Evolutionary conservation across 106 monocot genomes (phyloP), one percentile per base, ranked within the genome.

Genomic region (Alisma plantagoaquatica): DNA sequence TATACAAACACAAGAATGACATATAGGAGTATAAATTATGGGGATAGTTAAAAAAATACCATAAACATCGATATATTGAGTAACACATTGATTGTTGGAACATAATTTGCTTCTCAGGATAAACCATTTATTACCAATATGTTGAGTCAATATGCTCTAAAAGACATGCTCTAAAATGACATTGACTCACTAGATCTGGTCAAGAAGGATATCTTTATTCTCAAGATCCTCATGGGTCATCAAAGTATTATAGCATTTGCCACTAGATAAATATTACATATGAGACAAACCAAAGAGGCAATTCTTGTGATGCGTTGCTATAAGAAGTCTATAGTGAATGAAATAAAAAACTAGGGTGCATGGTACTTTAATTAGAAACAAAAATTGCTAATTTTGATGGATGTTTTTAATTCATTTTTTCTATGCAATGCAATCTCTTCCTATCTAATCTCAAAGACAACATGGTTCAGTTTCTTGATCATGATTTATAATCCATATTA

Each of bases 381-480:
- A 67, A 46, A 75, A 11, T 71, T 86, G 10, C 43, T 79, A 53
- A 90, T 99, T 29, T 90, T 99, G 61, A 73, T 84, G 49, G 90
- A 90, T 70, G 63, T 90, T 60, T 99, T 89, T 69, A 90, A 99
- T 73, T 85, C 90, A 0, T 99, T 14, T 99, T 86, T 68, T 76
- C 89, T 11, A 90, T 90, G 98, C 98, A 99, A 67, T 73, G 74
- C 66, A 85, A 86, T 46, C 74, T 85, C 6, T 83, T 90, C 14
- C 90, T 85, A 10, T 74, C 86, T 69, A 90, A 89, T 53, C 98
- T 90, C 59, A 82, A 90, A 90, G 89, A 72, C 46, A 54, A 4
- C 22, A 1, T 14, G 9, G 6, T 38, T 38, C 14, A 14, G n/a
- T n/a, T n/a, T n/a, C n/a, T n/a, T n/a, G n/a, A n/a, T n/a, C n/a